phyloP scores from a whole-genome alignment of 2,329 filamentous ascomycete genomes.

The Incumbomyces delicatus region DNA sequence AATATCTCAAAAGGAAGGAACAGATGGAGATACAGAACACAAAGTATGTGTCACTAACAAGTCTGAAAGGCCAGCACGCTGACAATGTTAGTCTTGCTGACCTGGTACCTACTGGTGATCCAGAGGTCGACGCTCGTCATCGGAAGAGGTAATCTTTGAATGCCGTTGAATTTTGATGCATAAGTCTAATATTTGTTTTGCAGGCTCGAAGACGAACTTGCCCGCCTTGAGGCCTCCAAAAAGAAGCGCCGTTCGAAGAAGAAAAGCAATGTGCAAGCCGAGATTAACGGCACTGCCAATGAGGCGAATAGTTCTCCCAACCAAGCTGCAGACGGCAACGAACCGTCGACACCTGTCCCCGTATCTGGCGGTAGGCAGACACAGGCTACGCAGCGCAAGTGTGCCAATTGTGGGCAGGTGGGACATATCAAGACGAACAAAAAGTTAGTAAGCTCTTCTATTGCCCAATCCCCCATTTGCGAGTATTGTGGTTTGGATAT shows the following conservation, averaged over 20 bases:
- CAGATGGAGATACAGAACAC: constrained; percentile 61
- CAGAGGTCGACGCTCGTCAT: constrained; percentile 54
- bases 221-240: constrained; percentile 86
- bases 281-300: constrained; percentile 8
- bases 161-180: neutral
- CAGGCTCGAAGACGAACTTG: constrained; percentile 56
- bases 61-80: constrained; percentile 11
- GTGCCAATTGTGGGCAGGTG: constrained; percentile 91
- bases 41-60: constrained; percentile 48
- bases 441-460: constrained; percentile 55
- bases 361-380: constrained; percentile 54
- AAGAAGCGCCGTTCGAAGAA: constrained; percentile 37
- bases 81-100: constrained; percentile 43
- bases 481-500: constrained; percentile 8
- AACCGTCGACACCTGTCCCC: constrained; percentile 13
- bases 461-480: constrained; percentile 7
- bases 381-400: constrained; percentile 64
- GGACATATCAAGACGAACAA: constrained; percentile 99
- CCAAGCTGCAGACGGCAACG: constrained; percentile 29
- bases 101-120: constrained; percentile 55
- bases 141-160: constrained; percentile 44
- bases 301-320: constrained; percentile 34
- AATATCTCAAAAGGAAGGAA: constrained; percentile 72
- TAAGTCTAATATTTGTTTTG: constrained; percentile 19
- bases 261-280: neutral